These are phyloP conservation scores for Magnolia sinica DNA, from an alignment of 164 flowering plant genomes.

Conservation along the genomic window DNA sequence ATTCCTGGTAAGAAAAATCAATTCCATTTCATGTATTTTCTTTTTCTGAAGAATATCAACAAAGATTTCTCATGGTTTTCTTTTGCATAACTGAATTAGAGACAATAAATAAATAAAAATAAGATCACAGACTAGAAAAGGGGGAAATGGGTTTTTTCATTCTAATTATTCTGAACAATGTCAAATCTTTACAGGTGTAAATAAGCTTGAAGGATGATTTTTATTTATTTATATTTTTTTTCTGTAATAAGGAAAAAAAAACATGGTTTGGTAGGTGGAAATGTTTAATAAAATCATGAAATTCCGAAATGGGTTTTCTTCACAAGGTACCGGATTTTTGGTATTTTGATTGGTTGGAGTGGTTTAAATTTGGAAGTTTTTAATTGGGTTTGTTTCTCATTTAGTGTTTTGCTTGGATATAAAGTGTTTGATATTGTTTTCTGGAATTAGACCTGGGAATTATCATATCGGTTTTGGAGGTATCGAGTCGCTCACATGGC, in stretches of 20 bases:
- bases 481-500: no score
- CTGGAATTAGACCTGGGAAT: background rate
- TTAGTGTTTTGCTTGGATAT: background rate
- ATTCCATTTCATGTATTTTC: background rate
- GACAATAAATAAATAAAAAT: no score
- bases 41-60: background rate
- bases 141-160: background rate
- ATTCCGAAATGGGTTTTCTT: background rate
- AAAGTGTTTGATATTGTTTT: background rate
- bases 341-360: background rate
- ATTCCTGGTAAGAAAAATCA: constrained; percentile 3
- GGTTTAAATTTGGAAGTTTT: background rate
- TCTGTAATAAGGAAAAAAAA: no score
- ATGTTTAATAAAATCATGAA: background rate
- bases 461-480: no score
- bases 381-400: background rate
- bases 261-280: background rate
- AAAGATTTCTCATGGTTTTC: background rate
- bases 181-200: background rate
- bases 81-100: background rate
- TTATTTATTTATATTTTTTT: no score
- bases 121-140: no score
- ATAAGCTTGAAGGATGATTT: background rate
- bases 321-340: background rate
- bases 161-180: background rate